Conservation (phyloP, 2,329 filamentous ascomycete species). For the Paraphoma sp. region DNA sequence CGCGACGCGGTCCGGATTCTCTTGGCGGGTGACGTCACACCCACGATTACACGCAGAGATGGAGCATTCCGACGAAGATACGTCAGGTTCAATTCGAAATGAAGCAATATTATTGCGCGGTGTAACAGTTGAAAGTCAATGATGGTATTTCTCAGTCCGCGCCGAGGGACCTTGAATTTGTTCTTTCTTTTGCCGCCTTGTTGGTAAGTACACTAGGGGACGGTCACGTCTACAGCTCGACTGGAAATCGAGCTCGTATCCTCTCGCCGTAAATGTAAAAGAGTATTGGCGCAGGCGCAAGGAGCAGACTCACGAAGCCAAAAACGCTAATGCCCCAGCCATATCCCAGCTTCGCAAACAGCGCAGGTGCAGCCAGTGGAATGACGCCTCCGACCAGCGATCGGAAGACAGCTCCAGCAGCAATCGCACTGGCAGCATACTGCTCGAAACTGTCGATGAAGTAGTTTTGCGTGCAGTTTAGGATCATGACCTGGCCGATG, state of each 20-base stretch:
- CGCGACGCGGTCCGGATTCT: background rate
- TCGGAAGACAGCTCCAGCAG: slow-evolving; percentile 57
- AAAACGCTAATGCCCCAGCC: slow-evolving; percentile 60
- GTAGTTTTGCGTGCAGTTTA: slow-evolving; percentile 62
- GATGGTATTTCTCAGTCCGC: no score
- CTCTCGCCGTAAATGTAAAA: slow-evolving; percentile 57
- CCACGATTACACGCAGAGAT: no score
- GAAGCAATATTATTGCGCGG: no score
- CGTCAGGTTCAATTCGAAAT: no score
- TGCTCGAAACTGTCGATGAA: slow-evolving; percentile 61
- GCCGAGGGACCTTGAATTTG: background rate
- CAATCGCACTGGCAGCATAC: slow-evolving; percentile 59
- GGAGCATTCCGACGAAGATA: no score
- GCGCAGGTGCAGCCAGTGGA: slow-evolving; percentile 52
- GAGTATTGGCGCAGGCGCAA: slow-evolving; percentile 58
- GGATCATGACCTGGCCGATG: slow-evolving; percentile 60
- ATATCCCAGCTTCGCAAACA: slow-evolving; percentile 55
- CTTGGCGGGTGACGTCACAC: background rate
- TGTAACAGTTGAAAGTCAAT: no score
- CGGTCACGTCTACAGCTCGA: slow-evolving; percentile 21
- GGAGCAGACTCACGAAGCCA: slow-evolving; percentile 51
- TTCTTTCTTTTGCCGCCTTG: no score
- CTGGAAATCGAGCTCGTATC: slow-evolving; percentile 52
- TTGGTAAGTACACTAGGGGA: no score
- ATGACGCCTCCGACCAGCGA: slow-evolving; percentile 56